phyloP scores from a whole-genome alignment of 148 eudicot species.

The Amaranthus cruentus region DNA sequence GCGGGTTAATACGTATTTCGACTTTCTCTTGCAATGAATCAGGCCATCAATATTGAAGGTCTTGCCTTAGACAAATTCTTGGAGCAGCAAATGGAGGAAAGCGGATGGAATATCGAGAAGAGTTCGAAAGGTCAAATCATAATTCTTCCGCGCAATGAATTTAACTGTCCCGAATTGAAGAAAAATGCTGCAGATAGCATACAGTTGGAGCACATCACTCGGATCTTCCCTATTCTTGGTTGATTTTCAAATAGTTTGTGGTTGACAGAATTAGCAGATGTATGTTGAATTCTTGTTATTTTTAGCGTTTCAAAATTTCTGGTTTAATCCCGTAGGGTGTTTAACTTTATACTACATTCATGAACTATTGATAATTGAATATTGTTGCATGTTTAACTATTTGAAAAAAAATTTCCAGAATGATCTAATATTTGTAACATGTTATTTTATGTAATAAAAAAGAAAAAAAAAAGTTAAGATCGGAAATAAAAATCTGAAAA shows the following conservation, averaged over 20 bases:
- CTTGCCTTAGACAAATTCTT: slow-evolving; percentile 76
- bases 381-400: too few relatives aligned
- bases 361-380: too few relatives aligned
- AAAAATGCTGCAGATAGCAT: slow-evolving; percentile 62
- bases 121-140: slow-evolving; percentile 58
- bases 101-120: slow-evolving; percentile 76
- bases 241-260: slow-evolving; percentile 14
- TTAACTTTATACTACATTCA: too few relatives aligned
- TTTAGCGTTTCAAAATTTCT: too few relatives aligned
- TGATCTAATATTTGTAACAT: too few relatives aligned
- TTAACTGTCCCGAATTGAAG: slow-evolving; percentile 85
- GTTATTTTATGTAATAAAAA: too few relatives aligned
- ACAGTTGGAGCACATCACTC: slow-evolving; percentile 73
- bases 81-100: slow-evolving; percentile 63
- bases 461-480: too few relatives aligned
- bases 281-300: too few relatives aligned
- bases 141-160: slow-evolving; percentile 59
- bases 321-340: too few relatives aligned
- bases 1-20: background rate
- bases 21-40: slow-evolving; percentile 8
- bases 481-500: too few relatives aligned
- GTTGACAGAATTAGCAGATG: background rate
- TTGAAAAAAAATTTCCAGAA: too few relatives aligned
- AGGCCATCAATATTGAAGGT: slow-evolving; percentile 91
- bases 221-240: slow-evolving; percentile 85